Percentiles rank a stretch among this genome's conserved stretches.
Evolutionary conservation across 371 early-diverging fungal genomes (phyloP).

Genomic region (Umbelopsis sp.): DNA sequence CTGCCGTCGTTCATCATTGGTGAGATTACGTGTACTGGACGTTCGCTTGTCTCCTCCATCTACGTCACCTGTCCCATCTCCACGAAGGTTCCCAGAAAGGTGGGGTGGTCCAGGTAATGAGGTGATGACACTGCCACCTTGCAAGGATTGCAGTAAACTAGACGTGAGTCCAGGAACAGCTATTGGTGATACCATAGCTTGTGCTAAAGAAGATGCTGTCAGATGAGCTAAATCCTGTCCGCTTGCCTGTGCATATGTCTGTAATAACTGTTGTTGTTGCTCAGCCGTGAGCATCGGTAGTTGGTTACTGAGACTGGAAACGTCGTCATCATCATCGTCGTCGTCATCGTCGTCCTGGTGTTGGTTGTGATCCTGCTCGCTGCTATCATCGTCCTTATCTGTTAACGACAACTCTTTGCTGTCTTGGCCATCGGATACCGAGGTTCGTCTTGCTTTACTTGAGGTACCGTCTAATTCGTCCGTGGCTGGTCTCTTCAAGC

Average conservation of each 20-base stretch:
- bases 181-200: constrained; percentile 57
- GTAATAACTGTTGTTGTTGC: constrained; percentile 48
- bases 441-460: constrained; percentile 27
- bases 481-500: constrained; percentile 23
- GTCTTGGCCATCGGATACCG: not conserved
- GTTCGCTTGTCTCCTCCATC: constrained; percentile 28
- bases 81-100: constrained; percentile 21
- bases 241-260: constrained; percentile 45
- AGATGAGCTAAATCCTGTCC: constrained; percentile 50
- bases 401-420: not conserved
- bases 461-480: constrained; percentile 25
- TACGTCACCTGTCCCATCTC: constrained; percentile 18
- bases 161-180: constrained; percentile 41
- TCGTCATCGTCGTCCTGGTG: not conserved
- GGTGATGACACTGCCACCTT: constrained; percentile 49
- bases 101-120: constrained; percentile 50
- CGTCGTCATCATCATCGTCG: constrained; percentile 9
- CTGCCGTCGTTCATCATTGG: constrained; percentile 76
- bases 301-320: constrained; percentile 4
- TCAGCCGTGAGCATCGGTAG: constrained; percentile 28
- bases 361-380: not conserved
- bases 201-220: constrained; percentile 52
- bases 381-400: not conserved
- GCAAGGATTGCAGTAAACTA: constrained; percentile 39
- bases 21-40: constrained; percentile 44